Evolutionary conservation across 768 basidiomycete genomes (phyloP).

Genomic region (Calocybe gangraenosa): DNA sequence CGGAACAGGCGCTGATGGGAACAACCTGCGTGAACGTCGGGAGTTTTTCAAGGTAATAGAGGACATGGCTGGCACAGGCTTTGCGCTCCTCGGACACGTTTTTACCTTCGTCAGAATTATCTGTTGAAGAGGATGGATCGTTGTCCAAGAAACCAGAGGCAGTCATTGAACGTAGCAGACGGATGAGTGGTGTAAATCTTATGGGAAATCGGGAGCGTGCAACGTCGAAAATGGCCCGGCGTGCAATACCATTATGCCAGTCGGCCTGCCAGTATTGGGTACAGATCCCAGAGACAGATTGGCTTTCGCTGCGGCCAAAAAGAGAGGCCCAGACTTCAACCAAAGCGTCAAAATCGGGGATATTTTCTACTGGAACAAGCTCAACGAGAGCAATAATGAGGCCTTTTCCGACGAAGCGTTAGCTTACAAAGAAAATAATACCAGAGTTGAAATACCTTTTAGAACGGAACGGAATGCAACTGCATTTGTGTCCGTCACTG

Average conservation of each 20-base stretch:
- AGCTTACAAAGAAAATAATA: not conserved
- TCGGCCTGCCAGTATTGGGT: conserved; percentile 82
- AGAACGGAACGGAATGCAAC: conserved; percentile 77
- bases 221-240: conserved; percentile 80
- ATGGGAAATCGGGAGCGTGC: conserved; percentile 81
- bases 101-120: conserved; percentile 36
- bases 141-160: conserved; percentile 74
- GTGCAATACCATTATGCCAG: conserved; percentile 60
- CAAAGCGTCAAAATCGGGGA: conserved; percentile 68
- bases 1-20: conserved; percentile 55
- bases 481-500: conserved; percentile 71
- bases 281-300: conserved; percentile 64
- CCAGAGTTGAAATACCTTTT: conserved; percentile 54
- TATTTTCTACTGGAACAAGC: conserved; percentile 68
- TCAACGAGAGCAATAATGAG: conserved; percentile 74
- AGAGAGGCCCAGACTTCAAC: conserved; percentile 77
- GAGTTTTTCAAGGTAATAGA: conserved; percentile 69
- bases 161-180: conserved; percentile 73
- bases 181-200: conserved; percentile 63
- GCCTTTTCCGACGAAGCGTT: conserved; percentile 40
- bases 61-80: conserved; percentile 66
- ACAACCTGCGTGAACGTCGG: conserved; percentile 74
- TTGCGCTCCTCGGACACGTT: conserved; percentile 43
- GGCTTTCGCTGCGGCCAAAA: conserved; percentile 70
- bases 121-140: conserved; percentile 56